A percentile compares a stretch with the other conserved stretches of the same genome.
Conservation (phyloP, 2,329 filamentous ascomycete genomes). For the Sphaceloma murrayae region DNA sequence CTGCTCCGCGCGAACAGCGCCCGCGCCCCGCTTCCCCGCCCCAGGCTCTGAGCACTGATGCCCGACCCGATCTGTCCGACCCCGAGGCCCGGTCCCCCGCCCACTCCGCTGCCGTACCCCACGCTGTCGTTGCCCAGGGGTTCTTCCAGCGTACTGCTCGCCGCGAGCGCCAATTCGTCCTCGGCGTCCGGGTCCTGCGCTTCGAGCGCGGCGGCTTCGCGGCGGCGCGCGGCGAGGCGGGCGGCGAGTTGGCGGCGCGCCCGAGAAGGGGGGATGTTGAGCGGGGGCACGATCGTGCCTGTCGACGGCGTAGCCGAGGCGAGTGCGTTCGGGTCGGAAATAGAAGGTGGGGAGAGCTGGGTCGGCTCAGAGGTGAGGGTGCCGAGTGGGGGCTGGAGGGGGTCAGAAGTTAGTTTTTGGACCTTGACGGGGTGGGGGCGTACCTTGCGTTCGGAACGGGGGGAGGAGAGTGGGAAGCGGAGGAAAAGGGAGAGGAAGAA, state of each 20-base stretch:
- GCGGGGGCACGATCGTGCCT: constrained; percentile 43
- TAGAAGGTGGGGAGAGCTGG: constrained; percentile 23
- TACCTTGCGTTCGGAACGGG: neutral
- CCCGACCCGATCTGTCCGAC: no score
- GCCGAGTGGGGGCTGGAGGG: constrained; percentile 8
- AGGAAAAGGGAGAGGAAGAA: constrained; percentile 3
- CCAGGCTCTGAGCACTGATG: no score
- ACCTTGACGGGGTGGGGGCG: constrained; percentile 1
- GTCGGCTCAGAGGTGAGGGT: constrained; percentile 1
- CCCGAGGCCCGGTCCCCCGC: neutral
- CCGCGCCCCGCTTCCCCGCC: constrained; percentile 19
- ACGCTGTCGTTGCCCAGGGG: constrained; percentile 18
- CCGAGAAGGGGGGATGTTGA: constrained; percentile 78
- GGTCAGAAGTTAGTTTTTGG: constrained; percentile 10
- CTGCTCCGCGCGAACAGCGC: constrained; percentile 17
- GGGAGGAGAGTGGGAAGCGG: constrained; percentile 4
- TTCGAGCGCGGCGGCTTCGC: constrained; percentile 25
- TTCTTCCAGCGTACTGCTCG: constrained; percentile 25
- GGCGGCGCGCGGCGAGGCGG: constrained; percentile 52
- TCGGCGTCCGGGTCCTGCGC: constrained; percentile 26
- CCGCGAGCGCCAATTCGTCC: constrained; percentile 26
- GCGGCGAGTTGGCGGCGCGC: constrained; percentile 86
- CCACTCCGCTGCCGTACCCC: no score
- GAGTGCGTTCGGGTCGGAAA: constrained; percentile 25
- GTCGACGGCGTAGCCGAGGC: constrained; percentile 45